Conservation (phyloP, 2,329 filamentous ascomycete species). For the Pyrenophora teres region DNA sequence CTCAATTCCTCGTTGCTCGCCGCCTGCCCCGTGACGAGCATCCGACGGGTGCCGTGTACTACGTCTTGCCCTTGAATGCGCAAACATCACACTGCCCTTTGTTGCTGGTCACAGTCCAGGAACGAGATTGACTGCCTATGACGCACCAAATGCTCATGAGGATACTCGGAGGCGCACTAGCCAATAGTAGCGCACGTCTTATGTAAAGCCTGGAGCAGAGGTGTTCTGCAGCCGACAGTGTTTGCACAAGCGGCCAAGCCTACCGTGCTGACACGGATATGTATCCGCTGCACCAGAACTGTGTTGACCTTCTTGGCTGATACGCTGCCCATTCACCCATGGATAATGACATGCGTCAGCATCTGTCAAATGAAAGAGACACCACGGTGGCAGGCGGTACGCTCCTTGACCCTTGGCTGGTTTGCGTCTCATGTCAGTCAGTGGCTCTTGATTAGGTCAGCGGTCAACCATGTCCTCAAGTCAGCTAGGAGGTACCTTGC, state of each 20-base stretch:
- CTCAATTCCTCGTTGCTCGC: too few relatives aligned
- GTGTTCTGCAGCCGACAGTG: conserved; percentile 11
- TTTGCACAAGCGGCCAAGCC: not conserved
- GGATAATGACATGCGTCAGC: not conserved
- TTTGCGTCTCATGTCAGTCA: too few relatives aligned
- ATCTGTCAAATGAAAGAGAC: too few relatives aligned
- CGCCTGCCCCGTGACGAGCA: too few relatives aligned
- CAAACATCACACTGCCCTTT: not conserved
- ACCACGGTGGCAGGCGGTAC: too few relatives aligned
- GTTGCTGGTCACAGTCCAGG: not conserved
- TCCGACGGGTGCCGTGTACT: not conserved
- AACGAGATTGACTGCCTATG: not conserved
- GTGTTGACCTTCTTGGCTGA: conserved; percentile 9
- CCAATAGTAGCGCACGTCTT: conserved; percentile 20
- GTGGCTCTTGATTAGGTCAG: not conserved
- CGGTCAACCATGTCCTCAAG: too few relatives aligned
- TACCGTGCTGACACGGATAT: conserved; percentile 11
- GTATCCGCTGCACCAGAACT: conserved; percentile 18
- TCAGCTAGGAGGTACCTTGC: too few relatives aligned
- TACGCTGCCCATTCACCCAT: not conserved
- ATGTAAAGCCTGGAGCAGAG: conserved; percentile 11
- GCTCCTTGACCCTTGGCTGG: too few relatives aligned
- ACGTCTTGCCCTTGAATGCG: not conserved
- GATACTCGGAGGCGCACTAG: conserved; percentile 1
- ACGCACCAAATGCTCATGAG: not conserved